Evolutionary conservation across 2,329 filamentous ascomycete species (phyloP), one percentile per base, ranked within the genome.

Genomic region (Colletotrichum sp.): DNA sequence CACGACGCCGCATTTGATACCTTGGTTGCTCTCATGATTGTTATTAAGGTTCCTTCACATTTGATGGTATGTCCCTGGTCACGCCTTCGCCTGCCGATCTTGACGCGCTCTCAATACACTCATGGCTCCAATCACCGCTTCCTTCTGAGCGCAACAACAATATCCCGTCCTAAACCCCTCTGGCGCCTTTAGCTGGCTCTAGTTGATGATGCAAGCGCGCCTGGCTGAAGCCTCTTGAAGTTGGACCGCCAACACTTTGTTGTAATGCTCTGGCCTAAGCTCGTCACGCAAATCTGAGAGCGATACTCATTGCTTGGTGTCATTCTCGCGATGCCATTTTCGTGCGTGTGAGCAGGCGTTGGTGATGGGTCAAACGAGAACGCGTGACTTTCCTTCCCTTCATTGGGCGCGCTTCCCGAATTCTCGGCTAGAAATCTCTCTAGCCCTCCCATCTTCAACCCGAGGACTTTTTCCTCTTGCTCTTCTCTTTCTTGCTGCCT

Each of bases 401-500:
- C 55, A 18, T 59, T 21, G 15, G 24, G 26, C 55, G 21, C 24
- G 12, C 52, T 18, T 12, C 55, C 55, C 24, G 6, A 28, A 9
- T 28, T 59, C 21, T 28, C 55, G 24, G 55, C 21, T 26, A 59
- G 15, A 28, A 28, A 59, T 12, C 8, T 26, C 21, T 8, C 21
- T 9, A 59, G 15, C 55, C 24, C n/a, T 28, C 24, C 24, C 15
- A 24, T 59, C 24, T 36, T 76, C 71, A 76, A 24, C 44, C 36
- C 13, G 74, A 76, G 5, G 71, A 69, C 55, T 57, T 68, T 36
- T 68, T 67, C 36, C 55, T 68, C 59, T 63, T 73, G 26, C 71
- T 68, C 44, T 69, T 76, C 26, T 62, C 65, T 26, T 71, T 76
- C n/a, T 36, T 76, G 13, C 39, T 49, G 62, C 66, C 68, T 57